Conservation (phyloP, 805 yeast genomes). For the Pichia exigua region DNA sequence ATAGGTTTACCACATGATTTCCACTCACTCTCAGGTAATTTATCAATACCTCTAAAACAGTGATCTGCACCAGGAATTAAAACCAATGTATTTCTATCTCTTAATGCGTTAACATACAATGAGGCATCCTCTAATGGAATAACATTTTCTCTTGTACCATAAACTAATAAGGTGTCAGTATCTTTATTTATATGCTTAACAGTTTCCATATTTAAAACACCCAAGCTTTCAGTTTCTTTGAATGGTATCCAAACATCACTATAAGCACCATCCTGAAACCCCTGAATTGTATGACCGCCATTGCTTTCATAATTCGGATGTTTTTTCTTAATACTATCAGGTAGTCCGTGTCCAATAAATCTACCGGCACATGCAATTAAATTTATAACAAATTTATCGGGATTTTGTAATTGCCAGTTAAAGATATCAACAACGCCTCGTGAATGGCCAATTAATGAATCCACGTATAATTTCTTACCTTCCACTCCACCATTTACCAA, state of each 20-base stretch:
- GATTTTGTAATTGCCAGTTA: constrained; percentile 48
- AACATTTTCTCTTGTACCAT: constrained; percentile 60
- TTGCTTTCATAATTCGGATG: constrained; percentile 33
- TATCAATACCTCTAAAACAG: constrained; percentile 54
- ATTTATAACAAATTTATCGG: constrained; percentile 40
- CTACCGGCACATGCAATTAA: constrained; percentile 71
- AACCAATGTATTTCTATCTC: constrained; percentile 48
- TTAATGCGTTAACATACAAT: constrained; percentile 48
- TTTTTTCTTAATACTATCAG: constrained; percentile 29
- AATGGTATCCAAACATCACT: constrained; percentile 35
- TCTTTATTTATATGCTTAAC: constrained; percentile 34
- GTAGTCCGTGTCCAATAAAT: constrained; percentile 43
- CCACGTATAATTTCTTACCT: constrained; percentile 38
- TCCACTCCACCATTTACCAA: constrained; percentile 21
- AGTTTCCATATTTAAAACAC: constrained; percentile 36
- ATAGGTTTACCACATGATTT: constrained; percentile 18
- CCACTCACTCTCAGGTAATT: constrained; percentile 28
- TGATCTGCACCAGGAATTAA: constrained; percentile 72
- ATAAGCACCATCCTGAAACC: constrained; percentile 45
- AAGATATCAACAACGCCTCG: constrained; percentile 74
- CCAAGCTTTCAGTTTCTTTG: constrained; percentile 45
- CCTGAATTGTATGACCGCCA: constrained; percentile 34
- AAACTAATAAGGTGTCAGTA: constrained; percentile 48
- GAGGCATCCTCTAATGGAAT: constrained; percentile 61
- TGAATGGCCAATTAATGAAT: constrained; percentile 67